Conservation (phyloP, 257 asterid species). For the Nicotiana sylvestris region DNA sequence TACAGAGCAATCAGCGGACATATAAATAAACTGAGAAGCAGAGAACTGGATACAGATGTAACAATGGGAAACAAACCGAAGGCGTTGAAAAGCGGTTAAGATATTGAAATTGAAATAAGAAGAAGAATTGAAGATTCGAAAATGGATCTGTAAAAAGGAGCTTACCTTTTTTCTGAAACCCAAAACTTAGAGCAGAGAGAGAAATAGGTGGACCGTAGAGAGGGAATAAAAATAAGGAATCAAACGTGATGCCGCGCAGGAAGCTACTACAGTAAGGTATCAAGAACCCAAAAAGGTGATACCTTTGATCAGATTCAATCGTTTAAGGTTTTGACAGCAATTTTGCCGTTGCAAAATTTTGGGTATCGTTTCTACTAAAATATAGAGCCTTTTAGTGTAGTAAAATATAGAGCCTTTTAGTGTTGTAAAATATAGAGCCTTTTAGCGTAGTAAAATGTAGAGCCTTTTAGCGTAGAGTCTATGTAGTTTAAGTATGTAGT, state of each 20-base stretch:
- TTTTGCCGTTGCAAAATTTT: too few relatives aligned
- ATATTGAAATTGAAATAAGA: not conserved
- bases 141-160: conserved; percentile 20
- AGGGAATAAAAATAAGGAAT: not conserved
- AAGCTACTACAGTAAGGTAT: not conserved
- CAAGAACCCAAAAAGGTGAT: not conserved
- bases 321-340: not conserved
- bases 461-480: too few relatives aligned
- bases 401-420: too few relatives aligned
- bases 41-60: not conserved
- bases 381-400: too few relatives aligned
- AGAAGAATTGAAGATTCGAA: not conserved
- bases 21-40: not conserved
- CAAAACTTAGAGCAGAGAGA: not conserved
- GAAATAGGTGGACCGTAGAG: not conserved
- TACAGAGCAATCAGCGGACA: not conserved
- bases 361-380: too few relatives aligned
- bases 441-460: too few relatives aligned
- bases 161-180: conserved; percentile 16
- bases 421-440: too few relatives aligned
- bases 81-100: not conserved
- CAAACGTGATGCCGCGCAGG: not conserved
- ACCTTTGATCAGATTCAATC: not conserved
- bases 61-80: not conserved
- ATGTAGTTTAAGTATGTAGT: too few relatives aligned